These are phyloP conservation scores for Chlorella sp. DNA, from an alignment of 139 green algal species.

Conservation along the genomic window DNA sequence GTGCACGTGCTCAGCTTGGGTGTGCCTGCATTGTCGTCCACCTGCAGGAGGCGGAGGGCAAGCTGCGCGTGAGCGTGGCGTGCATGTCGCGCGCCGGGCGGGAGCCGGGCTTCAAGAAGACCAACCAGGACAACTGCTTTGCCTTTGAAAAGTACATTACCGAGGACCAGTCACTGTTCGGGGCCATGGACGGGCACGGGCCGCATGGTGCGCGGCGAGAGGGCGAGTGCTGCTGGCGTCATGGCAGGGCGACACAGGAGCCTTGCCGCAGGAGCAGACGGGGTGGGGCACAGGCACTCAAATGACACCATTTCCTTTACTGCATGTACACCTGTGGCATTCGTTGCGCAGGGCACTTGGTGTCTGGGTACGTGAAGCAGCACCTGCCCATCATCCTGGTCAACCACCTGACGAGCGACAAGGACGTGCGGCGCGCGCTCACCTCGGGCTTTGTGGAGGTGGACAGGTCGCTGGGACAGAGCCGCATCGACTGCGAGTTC, in stretches of 20 bases:
- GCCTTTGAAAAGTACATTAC: constrained; percentile 76
- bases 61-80: constrained; percentile 44
- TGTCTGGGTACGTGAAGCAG: constrained; percentile 69
- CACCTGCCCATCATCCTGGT: constrained; percentile 70
- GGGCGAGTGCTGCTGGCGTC: too few relatives aligned
- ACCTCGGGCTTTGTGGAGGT: constrained; percentile 55
- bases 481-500: constrained; percentile 69
- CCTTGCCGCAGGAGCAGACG: not conserved
- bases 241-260: too few relatives aligned
- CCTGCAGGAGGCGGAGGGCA: too few relatives aligned
- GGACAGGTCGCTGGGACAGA: constrained; percentile 45
- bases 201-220: constrained; percentile 53
- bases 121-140: constrained; percentile 87
- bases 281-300: not conserved
- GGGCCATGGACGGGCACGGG: constrained; percentile 81
- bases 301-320: too few relatives aligned
- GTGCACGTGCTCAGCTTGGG: too few relatives aligned
- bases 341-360: constrained; percentile 58
- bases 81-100: constrained; percentile 68
- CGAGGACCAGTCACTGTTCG: constrained; percentile 69
- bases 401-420: constrained; percentile 48
- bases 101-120: constrained; percentile 79
- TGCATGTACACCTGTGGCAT: too few relatives aligned
- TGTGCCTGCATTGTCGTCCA: too few relatives aligned
- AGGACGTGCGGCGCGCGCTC: constrained; percentile 37